Percentiles rank a stretch among this genome's conserved stretches.
Evolutionary conservation across 2,329 filamentous ascomycete species (phyloP).

Genomic region (Pseudogymnoascus sp.): DNA sequence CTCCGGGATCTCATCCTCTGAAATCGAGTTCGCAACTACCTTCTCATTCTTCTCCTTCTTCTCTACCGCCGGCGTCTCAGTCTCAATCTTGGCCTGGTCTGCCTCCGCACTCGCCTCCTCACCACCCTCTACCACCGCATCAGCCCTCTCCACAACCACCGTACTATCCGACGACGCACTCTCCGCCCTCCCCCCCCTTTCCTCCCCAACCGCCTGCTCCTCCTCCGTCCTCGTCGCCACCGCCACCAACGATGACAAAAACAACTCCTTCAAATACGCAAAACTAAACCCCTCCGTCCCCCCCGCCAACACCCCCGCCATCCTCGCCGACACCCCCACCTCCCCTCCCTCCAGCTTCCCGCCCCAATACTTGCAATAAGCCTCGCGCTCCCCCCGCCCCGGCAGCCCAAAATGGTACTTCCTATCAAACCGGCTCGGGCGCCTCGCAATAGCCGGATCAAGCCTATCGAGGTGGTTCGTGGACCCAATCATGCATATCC

Average conservation of each 20-base stretch:
- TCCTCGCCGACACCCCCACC: slow-evolving; percentile 48
- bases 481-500: slow-evolving; percentile 60
- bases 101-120: not conserved
- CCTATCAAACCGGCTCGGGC: slow-evolving; percentile 57
- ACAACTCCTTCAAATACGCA: slow-evolving; percentile 62
- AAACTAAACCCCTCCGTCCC: slow-evolving; percentile 60
- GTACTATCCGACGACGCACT: not conserved
- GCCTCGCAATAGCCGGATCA: slow-evolving; percentile 58
- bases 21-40: not conserved
- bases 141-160: not conserved
- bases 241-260: slow-evolving; percentile 54
- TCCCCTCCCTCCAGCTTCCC: slow-evolving; percentile 46
- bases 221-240: slow-evolving; percentile 30
- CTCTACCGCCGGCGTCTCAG: not conserved
- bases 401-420: slow-evolving; percentile 59
- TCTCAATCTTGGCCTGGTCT: not conserved
- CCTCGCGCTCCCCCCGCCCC: slow-evolving; percentile 41
- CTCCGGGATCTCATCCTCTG: not conserved
- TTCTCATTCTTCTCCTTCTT: not conserved
- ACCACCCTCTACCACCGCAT: not conserved
- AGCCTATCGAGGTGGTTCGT: slow-evolving; percentile 59
- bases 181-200: slow-evolving; percentile 15
- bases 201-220: slow-evolving; percentile 14
- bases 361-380: slow-evolving; percentile 58
- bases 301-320: slow-evolving; percentile 50